phyloP scores from a whole-genome alignment of 371 early-diverging fungal genomes.

The Batkoa obscura region DNA sequence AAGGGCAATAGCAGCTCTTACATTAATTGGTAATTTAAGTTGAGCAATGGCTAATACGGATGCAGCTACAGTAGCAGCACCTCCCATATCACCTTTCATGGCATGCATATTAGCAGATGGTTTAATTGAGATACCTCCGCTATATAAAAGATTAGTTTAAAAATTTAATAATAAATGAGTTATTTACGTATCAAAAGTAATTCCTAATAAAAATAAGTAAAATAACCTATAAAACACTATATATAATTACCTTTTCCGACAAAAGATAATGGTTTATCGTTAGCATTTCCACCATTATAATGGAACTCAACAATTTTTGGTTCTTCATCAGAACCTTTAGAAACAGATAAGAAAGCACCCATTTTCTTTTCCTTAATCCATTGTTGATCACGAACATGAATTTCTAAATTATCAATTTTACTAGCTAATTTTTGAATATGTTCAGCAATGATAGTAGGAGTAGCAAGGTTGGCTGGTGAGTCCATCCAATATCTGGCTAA shows the following conservation, averaged over 20 bases:
- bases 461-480: conserved; percentile 89
- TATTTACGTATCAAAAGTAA: no score
- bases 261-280: conserved; percentile 35
- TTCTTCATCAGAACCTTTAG: conserved; percentile 71
- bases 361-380: conserved; percentile 72
- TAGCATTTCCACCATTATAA: conserved; percentile 53
- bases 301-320: conserved; percentile 71
- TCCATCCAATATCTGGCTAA: conserved; percentile 79
- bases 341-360: conserved; percentile 81
- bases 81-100: conserved; percentile 83
- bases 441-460: conserved; percentile 73
- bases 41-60: conserved; percentile 44
- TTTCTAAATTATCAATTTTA: conserved; percentile 32
- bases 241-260: conserved; percentile 88
- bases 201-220: no score
- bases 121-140: conserved; percentile 72
- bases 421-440: conserved; percentile 25
- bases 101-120: conserved; percentile 50
- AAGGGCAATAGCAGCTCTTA: conserved; percentile 43
- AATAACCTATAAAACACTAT: no score
- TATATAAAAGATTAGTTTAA: no score
- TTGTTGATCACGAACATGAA: conserved; percentile 52
- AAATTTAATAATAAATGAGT: no score
- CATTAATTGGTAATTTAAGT: conserved; percentile 38
- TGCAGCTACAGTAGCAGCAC: conserved; percentile 54